Base-by-base conservation (phyloP, 495 filamentous ascomycete genomes). In the Acidiella bohemica region DNA sequence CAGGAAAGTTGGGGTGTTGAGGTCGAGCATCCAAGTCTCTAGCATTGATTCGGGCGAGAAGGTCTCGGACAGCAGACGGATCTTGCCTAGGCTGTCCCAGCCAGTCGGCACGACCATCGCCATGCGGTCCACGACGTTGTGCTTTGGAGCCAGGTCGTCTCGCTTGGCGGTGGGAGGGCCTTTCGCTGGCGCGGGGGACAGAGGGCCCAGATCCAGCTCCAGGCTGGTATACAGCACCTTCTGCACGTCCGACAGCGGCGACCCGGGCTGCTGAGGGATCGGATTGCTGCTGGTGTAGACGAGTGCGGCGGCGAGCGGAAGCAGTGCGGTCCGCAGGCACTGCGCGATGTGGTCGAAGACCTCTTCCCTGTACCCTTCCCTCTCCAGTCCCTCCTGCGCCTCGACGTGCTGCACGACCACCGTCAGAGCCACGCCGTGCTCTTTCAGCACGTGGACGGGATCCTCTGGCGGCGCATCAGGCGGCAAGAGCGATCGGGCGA, bases 51-150 rank as follows among this genome's bases (percentile, higher is more conserved):
- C 90, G 31, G 92, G 81, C 46, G 94, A 84, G 54, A 95, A 96
- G 11, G 80, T 83, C 63, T 95, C 92, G n/a, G 83, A 70, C 13
- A 96, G 66, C 28, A 95, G 82, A 16, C 87, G 72, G 43, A 99
- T 94, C 60, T 96, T 99, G 20, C 84, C 88, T 85, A 88, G 95
- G 0, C 86, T 93, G 59, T 99, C 90, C 92, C 92, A 96, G 56
- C 93, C 93, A 9, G 85, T 80, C 3, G 90, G 92, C 1, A 99
- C 77, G 0, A 94, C 67, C 23, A 96, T 80, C 65, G 88, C 93
- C 57, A 96, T 92, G 22, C 92, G 69, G 58, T 96, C 92, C 46
- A 94, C 92, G 38, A 94, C 81, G 53, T 96, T 95, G 59, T 90
- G 82, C 61, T 87, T 94, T 19, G 95, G 65, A 28, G 78, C 24